These are phyloP conservation scores for Ceratobasidium sp. DNA, from an alignment of 1,284 basidiomycete genomes.

Conservation along the genomic window DNA sequence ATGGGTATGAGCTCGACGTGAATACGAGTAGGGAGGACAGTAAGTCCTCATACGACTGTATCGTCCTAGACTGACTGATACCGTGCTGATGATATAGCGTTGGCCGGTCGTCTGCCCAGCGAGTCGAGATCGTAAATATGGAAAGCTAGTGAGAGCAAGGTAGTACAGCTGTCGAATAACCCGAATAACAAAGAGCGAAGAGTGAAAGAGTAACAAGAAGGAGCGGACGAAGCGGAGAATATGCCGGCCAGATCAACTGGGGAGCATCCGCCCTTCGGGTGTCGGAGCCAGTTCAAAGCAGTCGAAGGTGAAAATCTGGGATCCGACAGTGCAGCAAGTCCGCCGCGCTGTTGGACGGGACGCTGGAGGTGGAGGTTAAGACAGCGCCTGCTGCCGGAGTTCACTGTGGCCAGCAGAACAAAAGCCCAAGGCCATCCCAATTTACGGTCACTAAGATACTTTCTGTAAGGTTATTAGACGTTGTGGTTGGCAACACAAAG, in stretches of 20 bases:
- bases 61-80: neutral
- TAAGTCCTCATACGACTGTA: neutral
- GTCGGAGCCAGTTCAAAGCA: constrained; percentile 40
- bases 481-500: constrained; percentile 10
- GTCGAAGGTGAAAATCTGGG: neutral
- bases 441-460: constrained; percentile 39
- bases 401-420: constrained; percentile 14
- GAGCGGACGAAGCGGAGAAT: neutral
- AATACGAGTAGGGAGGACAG: neutral
- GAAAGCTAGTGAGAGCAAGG: neutral
- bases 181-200: neutral
- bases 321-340: neutral
- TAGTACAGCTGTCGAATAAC: neutral
- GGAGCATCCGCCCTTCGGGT: neutral
- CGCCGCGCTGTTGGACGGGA: neutral
- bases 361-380: neutral
- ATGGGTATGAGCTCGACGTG: neutral
- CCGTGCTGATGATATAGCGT: neutral
- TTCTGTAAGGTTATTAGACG: neutral
- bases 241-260: constrained; percentile 29
- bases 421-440: constrained; percentile 7
- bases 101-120: neutral
- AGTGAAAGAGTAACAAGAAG: neutral
- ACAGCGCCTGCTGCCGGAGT: neutral
- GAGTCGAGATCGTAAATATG: neutral